Evolutionary conservation across 1,284 basidiomycete species (phyloP).

Genomic region (Vanrija humicola): DNA sequence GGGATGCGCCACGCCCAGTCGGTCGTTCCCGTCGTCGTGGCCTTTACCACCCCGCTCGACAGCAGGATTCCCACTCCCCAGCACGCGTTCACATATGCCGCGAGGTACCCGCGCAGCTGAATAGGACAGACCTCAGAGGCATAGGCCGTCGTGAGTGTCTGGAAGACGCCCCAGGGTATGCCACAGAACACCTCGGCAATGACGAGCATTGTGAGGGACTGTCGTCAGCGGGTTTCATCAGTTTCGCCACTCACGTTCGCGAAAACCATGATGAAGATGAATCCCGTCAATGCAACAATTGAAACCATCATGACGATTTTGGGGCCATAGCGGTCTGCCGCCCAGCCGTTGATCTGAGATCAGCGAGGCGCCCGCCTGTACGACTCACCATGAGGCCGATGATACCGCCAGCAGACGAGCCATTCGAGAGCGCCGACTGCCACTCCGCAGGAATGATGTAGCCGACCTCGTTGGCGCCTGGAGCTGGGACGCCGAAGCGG

Average conservation of each 20-base stretch:
- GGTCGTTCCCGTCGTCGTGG: constrained; percentile 27
- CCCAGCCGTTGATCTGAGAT: constrained; percentile 20
- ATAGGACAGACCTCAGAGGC: constrained; percentile 51
- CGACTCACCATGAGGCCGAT: constrained; percentile 11
- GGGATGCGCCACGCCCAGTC: constrained; percentile 40
- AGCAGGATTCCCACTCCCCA: constrained; percentile 43
- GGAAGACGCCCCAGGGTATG: constrained; percentile 31
- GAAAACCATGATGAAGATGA: constrained; percentile 46
- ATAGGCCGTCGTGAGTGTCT: constrained; percentile 26
- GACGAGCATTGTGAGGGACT: constrained; percentile 21
- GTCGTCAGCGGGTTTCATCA: too few species aligned
- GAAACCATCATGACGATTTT: constrained; percentile 30
- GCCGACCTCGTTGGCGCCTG: constrained; percentile 18
- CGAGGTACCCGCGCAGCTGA: constrained; percentile 39
- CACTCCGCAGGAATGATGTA: constrained; percentile 17
- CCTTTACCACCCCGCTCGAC: constrained; percentile 48
- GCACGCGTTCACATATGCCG: constrained; percentile 49
- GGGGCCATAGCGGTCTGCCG: constrained; percentile 19
- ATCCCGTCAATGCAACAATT: constrained; percentile 30
- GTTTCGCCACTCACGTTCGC: background rate
- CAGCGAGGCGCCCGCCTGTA: background rate
- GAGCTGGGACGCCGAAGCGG: constrained; percentile 24
- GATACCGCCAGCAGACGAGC: constrained; percentile 10
- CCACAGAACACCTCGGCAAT: constrained; percentile 25
- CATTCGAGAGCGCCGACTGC: constrained; percentile 22